Evolutionary conservation across 345 rosid genomes (phyloP).

Genomic region (Arabidopsis suecica): DNA sequence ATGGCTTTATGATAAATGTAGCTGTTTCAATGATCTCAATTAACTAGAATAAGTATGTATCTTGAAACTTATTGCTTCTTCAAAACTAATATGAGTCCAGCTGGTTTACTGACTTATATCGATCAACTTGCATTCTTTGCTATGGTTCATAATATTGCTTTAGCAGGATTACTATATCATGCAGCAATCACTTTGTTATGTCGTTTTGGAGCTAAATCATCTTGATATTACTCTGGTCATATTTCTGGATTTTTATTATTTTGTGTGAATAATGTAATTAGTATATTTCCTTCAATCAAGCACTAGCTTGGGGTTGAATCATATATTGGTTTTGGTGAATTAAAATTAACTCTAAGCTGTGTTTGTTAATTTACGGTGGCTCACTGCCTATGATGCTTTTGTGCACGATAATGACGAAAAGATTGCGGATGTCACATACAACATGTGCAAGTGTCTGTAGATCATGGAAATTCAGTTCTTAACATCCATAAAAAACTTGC

Average conservation of each 20-base stretch:
- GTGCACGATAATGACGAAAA: background rate
- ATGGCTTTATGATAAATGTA: background rate
- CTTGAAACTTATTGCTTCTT: background rate
- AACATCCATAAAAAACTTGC: background rate
- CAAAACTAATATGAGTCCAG: background rate
- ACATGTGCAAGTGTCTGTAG: background rate
- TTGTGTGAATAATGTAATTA: background rate
- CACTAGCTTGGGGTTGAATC: constrained; percentile 2
- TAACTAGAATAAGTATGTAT: background rate
- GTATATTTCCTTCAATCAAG: background rate
- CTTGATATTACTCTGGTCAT: constrained; percentile 1
- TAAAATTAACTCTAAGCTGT: background rate
- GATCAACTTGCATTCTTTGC: background rate
- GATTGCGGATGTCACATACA: background rate
- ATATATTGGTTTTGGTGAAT: background rate
- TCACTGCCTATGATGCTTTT: background rate
- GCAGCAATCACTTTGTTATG: background rate
- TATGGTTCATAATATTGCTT: background rate
- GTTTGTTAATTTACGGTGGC: constrained; percentile 11
- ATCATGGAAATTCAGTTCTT: background rate
- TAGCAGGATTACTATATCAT: background rate
- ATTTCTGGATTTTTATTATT: background rate
- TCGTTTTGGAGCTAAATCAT: background rate
- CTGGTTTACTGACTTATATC: background rate
- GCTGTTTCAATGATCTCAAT: background rate